A percentile compares a stretch with the other conserved stretches of the same genome.
Conservation (phyloP, 1,284 basidiomycete genomes). For the Boletus holoroseus region DNA sequence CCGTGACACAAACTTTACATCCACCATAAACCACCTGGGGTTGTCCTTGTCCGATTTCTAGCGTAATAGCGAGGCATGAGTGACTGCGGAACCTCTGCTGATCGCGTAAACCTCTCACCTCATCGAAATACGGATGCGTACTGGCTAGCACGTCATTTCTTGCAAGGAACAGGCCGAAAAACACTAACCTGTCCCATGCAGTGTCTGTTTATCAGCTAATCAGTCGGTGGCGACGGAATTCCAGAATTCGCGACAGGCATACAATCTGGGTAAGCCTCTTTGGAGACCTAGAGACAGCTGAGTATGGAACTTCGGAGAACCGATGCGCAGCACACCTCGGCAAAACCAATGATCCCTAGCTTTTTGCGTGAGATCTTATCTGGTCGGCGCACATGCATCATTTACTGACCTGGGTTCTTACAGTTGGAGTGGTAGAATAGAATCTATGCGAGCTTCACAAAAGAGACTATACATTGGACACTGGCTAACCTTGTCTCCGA, state of each 20-base stretch:
- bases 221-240: slow-evolving; percentile 13
- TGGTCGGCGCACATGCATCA: not conserved
- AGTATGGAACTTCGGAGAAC: slow-evolving; percentile 1
- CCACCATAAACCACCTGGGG: slow-evolving; percentile 94
- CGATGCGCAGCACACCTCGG: slow-evolving; percentile 49
- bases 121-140: slow-evolving; percentile 84
- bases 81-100: slow-evolving; percentile 1
- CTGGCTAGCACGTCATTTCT: slow-evolving; percentile 32
- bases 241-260: slow-evolving; percentile 30
- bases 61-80: not conserved
- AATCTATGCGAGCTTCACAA: slow-evolving; percentile 37
- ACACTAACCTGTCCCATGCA: slow-evolving; percentile 77
- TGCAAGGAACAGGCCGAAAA: slow-evolving; percentile 1
- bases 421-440: slow-evolving; percentile 92
- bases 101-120: slow-evolving; percentile 40
- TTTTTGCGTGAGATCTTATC: slow-evolving; percentile 8
- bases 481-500: slow-evolving; percentile 67
- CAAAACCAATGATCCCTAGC: slow-evolving; percentile 80
- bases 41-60: slow-evolving; percentile 71
- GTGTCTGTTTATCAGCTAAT: slow-evolving; percentile 52
- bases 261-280: slow-evolving; percentile 89
- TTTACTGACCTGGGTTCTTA: slow-evolving; percentile 69
- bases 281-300: slow-evolving; percentile 51
- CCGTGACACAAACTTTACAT: slow-evolving; percentile 67
- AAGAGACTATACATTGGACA: slow-evolving; percentile 6